These are phyloP conservation scores for Turnera subulata DNA, from an alignment of 345 rosid species.

Conservation along the genomic window DNA sequence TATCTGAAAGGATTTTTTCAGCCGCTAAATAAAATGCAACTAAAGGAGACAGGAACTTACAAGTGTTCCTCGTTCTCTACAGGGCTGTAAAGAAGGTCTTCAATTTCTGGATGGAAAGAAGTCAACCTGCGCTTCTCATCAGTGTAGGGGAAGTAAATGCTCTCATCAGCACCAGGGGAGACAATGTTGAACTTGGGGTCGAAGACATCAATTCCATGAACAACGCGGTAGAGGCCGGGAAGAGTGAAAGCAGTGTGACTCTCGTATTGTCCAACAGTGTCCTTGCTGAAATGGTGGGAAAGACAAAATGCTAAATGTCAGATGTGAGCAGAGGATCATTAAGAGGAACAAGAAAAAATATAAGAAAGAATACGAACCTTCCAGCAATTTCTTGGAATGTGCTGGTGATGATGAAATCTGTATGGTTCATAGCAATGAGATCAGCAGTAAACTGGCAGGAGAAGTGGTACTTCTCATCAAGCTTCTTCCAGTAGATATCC, in stretches of 20 bases:
- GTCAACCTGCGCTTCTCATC: slow-evolving; percentile 53
- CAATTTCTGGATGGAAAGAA: slow-evolving; percentile 59
- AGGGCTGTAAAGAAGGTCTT: slow-evolving; percentile 67
- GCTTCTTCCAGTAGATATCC: slow-evolving; percentile 88
- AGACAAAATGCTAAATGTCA: not conserved
- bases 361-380: slow-evolving; percentile 38
- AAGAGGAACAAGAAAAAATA: not conserved
- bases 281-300: slow-evolving; percentile 46
- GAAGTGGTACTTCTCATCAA: slow-evolving; percentile 92
- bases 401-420: slow-evolving; percentile 97
- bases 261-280: slow-evolving; percentile 88
- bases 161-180: slow-evolving; percentile 77
- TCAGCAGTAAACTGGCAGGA: slow-evolving; percentile 96
- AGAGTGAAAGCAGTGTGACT: slow-evolving; percentile 90
- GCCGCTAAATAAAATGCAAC: not conserved
- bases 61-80: slow-evolving; percentile 71
- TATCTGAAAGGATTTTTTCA: not conserved
- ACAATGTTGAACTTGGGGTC: slow-evolving; percentile 94
- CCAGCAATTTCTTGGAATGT: slow-evolving; percentile 98
- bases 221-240: slow-evolving; percentile 88
- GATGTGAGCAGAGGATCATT: not conserved
- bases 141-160: slow-evolving; percentile 67
- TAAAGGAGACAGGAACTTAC: slow-evolving; percentile 30
- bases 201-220: slow-evolving; percentile 75
- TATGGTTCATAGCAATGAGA: slow-evolving; percentile 90